phyloP scores from a whole-genome alignment of 2,329 filamentous ascomycete genomes.

The Stachybotrys chlorohalonatus region DNA sequence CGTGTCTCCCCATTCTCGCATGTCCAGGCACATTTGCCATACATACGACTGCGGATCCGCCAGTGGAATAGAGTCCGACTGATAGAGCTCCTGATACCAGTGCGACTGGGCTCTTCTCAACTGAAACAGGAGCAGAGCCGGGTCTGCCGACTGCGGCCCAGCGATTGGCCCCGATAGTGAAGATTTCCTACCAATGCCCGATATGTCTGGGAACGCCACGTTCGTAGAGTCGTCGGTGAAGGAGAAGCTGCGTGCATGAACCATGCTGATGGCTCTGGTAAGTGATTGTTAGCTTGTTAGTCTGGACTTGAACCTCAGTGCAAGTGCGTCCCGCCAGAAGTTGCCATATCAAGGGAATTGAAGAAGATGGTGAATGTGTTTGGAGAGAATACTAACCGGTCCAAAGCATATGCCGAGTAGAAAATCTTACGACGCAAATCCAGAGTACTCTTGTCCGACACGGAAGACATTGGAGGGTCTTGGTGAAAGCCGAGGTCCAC shows the following conservation, averaged over 20 bases:
- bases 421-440: slow-evolving; percentile 78
- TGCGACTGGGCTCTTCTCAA: slow-evolving; percentile 78
- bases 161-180: slow-evolving; percentile 31
- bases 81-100: slow-evolving; percentile 85
- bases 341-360: neutral
- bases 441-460: slow-evolving; percentile 58
- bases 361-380: neutral
- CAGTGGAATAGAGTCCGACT: slow-evolving; percentile 62
- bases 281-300: slow-evolving; percentile 8
- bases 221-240: slow-evolving; percentile 85
- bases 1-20: slow-evolving; percentile 74
- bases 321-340: no score
- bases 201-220: slow-evolving; percentile 61
- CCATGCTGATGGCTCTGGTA: slow-evolving; percentile 72
- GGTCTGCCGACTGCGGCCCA: slow-evolving; percentile 47
- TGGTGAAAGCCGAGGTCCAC: slow-evolving; percentile 90
- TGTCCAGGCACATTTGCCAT: slow-evolving; percentile 66
- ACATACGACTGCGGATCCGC: slow-evolving; percentile 62
- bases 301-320: neutral
- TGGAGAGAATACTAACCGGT: slow-evolving; percentile 50
- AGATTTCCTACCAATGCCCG: slow-evolving; percentile 31
- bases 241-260: slow-evolving; percentile 79
- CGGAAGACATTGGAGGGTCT: slow-evolving; percentile 66
- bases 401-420: slow-evolving; percentile 82
- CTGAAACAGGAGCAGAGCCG: slow-evolving; percentile 70